Evolutionary conservation across 352 stramenopile species (phyloP).

Genomic region (Globisporangium nodosum): DNA sequence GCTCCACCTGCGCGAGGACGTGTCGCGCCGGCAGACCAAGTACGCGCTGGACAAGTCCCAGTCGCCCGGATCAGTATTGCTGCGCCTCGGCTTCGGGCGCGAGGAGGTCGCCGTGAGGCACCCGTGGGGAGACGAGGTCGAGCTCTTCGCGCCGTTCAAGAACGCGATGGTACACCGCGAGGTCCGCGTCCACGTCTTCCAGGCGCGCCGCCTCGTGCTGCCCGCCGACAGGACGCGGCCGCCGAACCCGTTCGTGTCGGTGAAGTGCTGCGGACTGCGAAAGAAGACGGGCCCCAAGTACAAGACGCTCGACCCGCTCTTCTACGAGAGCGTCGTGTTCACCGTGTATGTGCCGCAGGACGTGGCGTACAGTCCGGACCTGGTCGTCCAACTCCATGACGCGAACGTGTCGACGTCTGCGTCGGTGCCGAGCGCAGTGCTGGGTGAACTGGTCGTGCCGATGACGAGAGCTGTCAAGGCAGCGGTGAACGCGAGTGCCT

Average conservation of each 20-base stretch:
- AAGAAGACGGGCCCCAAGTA: slow-evolving; percentile 37
- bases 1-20: slow-evolving; percentile 54
- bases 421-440: slow-evolving; percentile 8
- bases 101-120: slow-evolving; percentile 57
- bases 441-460: slow-evolving; percentile 45
- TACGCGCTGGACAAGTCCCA: slow-evolving; percentile 47
- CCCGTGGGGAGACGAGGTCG: slow-evolving; percentile 37
- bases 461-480: slow-evolving; percentile 42
- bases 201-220: slow-evolving; percentile 56
- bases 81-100: slow-evolving; percentile 59
- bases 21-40: slow-evolving; percentile 48
- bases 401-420: slow-evolving; percentile 26
- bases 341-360: slow-evolving; percentile 42
- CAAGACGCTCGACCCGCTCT: slow-evolving; percentile 72
- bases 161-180: slow-evolving; percentile 47
- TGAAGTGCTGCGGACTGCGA: slow-evolving; percentile 61
- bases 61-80: slow-evolving; percentile 39
- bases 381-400: slow-evolving; percentile 73
- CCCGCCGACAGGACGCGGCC: slow-evolving; percentile 35
- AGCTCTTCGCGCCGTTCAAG: slow-evolving; percentile 42
- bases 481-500: slow-evolving; percentile 30
- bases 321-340: slow-evolving; percentile 79
- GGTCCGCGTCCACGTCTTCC: slow-evolving; percentile 82
- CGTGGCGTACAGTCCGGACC: slow-evolving; percentile 49
- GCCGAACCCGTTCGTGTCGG: slow-evolving; percentile 73